These are phyloP conservation scores for Hypoxylon perforatum DNA, from an alignment of 495 filamentous ascomycete genomes.

Conservation along the genomic window DNA sequence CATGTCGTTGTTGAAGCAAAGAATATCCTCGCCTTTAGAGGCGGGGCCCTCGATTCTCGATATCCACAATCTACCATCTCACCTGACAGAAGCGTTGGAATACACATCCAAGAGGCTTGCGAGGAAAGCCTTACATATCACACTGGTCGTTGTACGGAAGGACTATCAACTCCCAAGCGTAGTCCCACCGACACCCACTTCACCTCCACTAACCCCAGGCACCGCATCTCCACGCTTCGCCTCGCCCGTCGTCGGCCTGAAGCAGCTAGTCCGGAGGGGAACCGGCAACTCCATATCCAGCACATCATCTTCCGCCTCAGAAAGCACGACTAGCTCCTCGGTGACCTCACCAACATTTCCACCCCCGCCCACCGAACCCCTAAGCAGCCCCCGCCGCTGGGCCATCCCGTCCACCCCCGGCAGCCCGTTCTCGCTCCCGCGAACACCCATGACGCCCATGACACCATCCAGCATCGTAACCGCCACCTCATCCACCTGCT, in stretches of 20 bases:
- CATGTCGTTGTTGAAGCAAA: conserved; percentile 55
- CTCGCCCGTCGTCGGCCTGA: conserved; percentile 48
- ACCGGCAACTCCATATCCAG: conserved; percentile 38
- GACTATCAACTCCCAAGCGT: conserved; percentile 58
- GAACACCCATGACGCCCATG: conserved; percentile 55
- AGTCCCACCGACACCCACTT: conserved; percentile 39
- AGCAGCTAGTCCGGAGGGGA: conserved; percentile 53
- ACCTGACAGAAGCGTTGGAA: conserved; percentile 57
- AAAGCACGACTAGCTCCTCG: conserved; percentile 50
- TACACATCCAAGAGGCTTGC: conserved; percentile 63
- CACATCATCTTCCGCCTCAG: conserved; percentile 47
- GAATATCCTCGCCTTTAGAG: conserved; percentile 67
- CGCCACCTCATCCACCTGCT: conserved; percentile 41
- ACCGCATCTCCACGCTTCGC: conserved; percentile 43
- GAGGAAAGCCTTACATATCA: conserved; percentile 58
- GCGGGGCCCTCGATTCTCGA: conserved; percentile 63
- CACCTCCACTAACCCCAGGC: conserved; percentile 43
- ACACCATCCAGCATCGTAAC: conserved; percentile 56
- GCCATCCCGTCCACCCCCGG: conserved; percentile 34
- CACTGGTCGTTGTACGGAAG: conserved; percentile 60
- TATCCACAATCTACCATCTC: conserved; percentile 56
- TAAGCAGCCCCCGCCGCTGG: conserved; percentile 42
- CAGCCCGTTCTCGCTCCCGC: conserved; percentile 40
- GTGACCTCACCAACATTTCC: conserved; percentile 59
- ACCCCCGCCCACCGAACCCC: conserved; percentile 42